These are phyloP conservation scores for Lupinus albus DNA, from an alignment of 306 rosid genomes.

Conservation along the genomic window DNA sequence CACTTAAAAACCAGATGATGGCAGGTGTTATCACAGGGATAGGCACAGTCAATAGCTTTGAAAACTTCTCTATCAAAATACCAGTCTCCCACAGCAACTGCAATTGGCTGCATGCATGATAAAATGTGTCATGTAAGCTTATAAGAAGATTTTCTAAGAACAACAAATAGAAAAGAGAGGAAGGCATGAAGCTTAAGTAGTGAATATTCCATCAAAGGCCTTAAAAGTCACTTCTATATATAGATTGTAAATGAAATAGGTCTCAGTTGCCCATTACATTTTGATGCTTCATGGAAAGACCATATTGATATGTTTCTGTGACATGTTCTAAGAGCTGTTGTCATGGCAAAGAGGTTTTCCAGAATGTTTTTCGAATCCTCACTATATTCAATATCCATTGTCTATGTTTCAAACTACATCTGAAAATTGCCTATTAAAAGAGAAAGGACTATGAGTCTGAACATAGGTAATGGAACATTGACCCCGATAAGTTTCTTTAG, in stretches of 20 bases:
- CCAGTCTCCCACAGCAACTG: slow-evolving; percentile 90
- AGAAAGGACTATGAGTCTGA: background rate
- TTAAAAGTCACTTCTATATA: background rate
- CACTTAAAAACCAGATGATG: slow-evolving; percentile 82
- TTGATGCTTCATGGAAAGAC: slow-evolving; percentile 5
- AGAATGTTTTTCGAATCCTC: background rate
- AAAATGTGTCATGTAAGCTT: background rate
- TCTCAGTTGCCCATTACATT: slow-evolving; percentile 1
- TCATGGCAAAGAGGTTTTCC: background rate
- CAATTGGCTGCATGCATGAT: slow-evolving; percentile 72
- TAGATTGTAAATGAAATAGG: slow-evolving; percentile 5
- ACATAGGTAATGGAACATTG: no score
- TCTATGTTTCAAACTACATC: background rate
- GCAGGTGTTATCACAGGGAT: slow-evolving; percentile 90
- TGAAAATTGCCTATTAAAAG: background rate
- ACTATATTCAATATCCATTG: background rate
- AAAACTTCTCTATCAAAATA: slow-evolving; percentile 65
- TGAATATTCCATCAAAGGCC: slow-evolving; percentile 18
- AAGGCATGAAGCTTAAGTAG: slow-evolving; percentile 11
- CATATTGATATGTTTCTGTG: background rate
- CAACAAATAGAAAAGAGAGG: background rate
- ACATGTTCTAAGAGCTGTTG: background rate
- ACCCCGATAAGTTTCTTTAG: no score
- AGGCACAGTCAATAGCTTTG: slow-evolving; percentile 82
- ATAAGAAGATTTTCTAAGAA: slow-evolving; percentile 15